Evolutionary conservation across 805 yeast genomes (phyloP), one percentile per base, ranked within the genome.

Genomic region (Saccharomycopsis sp.): DNA sequence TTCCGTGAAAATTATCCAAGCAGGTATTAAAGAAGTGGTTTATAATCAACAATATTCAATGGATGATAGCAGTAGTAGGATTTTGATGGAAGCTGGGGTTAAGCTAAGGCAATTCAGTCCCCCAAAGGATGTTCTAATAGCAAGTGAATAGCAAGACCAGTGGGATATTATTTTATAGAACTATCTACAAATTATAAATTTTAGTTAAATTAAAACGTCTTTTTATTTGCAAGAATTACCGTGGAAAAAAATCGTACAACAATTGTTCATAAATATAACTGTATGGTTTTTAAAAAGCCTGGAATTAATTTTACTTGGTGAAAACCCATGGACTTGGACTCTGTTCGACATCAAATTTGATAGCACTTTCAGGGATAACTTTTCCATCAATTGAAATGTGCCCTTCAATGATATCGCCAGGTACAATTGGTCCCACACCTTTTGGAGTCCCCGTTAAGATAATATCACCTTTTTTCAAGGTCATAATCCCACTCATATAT

Each of bases 361-460:
- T 64, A 4, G 55, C 51, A 44, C 68, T 64, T 29, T 71, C 76
- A 26, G 71, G 75, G 22, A 90, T 59, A 7, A 69, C 68, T 46
- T 74, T 58, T 8, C 79, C 90, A 27, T 74, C 74, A 26, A 71
- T 73, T 23, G 61, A 63, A 51, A 87, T 62, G 52, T 75, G 72
- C 4, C 94, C 95, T 38, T 70, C 69, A 22, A 93, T 67, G 21
- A 61, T 58, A 59, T 93, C 97, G 7, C 97, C 97, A 0, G 95
- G 85, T 4, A 61, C 62, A 27, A 89, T 65, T 21, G 73, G 66
- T 6, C 97, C 96, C n/a, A 93, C 98, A 14, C 98, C 98, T 62
- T 88, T 86, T 38, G 98, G 98, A 1, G 98, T 93, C 14, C 98
- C 98, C 1, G 98, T 93, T 41, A 93, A 70, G 47, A 93, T 79